Conservation (phyloP, 495 filamentous ascomycete species). For the Umbilicaria muhlenbergii region DNA sequence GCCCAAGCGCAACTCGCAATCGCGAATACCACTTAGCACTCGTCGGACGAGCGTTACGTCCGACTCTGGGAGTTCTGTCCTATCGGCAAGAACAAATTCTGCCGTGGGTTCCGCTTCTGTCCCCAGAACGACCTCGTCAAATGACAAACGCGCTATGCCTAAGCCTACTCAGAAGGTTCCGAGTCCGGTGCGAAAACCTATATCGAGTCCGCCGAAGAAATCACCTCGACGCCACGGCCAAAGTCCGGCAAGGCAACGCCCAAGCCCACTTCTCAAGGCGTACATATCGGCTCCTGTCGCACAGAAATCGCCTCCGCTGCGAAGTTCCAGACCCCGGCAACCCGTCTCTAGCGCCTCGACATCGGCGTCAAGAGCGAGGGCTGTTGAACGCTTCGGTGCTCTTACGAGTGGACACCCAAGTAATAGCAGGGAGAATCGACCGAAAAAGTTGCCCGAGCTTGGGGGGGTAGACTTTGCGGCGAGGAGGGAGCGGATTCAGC, state of each 20-base stretch:
- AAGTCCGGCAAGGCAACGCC: constrained; percentile 13
- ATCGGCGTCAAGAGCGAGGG: constrained; percentile 45
- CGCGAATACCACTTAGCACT: constrained; percentile 41
- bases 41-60: constrained; percentile 31
- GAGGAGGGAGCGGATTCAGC: constrained; percentile 58
- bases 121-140: constrained; percentile 24
- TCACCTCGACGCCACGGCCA: constrained; percentile 21
- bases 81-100: constrained; percentile 28
- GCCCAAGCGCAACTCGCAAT: constrained; percentile 33
- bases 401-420: constrained; percentile 21
- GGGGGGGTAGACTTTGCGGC: constrained; percentile 66
- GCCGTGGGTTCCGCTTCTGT: constrained; percentile 24
- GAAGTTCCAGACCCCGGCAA: constrained; percentile 69
- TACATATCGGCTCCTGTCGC: constrained; percentile 47
- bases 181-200: constrained; percentile 20
- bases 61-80: constrained; percentile 26
- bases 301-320: constrained; percentile 56
- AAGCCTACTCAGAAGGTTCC: constrained; percentile 22
- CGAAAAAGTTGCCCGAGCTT: constrained; percentile 35
- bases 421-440: constrained; percentile 24
- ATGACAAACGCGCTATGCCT: constrained; percentile 29
- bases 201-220: constrained; percentile 19
- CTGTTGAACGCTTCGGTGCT: constrained; percentile 30
- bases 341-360: constrained; percentile 62
- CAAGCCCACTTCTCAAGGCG: constrained; percentile 40